A percentile compares a stretch with the other conserved stretches of the same genome.
phyloP scores from a whole-genome alignment of 169 alveolate species.

The Plasmodium adleri region DNA sequence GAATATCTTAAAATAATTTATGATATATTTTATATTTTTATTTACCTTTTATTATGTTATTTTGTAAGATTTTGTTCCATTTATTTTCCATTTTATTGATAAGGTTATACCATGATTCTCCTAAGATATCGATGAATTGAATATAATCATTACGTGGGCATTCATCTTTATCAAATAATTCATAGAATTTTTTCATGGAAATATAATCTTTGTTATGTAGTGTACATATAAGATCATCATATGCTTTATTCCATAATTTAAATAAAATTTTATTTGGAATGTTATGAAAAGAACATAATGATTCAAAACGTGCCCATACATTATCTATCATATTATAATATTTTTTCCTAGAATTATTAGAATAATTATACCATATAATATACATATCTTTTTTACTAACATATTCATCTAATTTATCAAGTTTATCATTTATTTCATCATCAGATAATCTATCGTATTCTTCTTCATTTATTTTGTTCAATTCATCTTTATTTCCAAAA shows the following conservation, averaged over 20 bases:
- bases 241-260: conserved; percentile 13
- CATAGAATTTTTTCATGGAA: conserved; percentile 11
- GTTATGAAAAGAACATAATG: conserved; percentile 11
- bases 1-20: too few relatives aligned
- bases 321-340: conserved; percentile 14
- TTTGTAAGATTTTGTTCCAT: conserved; percentile 5
- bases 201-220: neutral
- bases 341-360: neutral
- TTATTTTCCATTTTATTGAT: neutral
- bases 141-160: conserved; percentile 20
- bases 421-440: neutral
- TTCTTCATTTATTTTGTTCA: conserved; percentile 1
- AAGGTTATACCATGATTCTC: conserved; percentile 1
- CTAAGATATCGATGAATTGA: conserved; percentile 7
- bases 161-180: conserved; percentile 18
- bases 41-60: too few relatives aligned
- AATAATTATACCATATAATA: conserved; percentile 26
- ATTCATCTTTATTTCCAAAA: neutral
- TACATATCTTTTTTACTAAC: conserved; percentile 18
- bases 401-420: conserved; percentile 1
- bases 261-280: neutral
- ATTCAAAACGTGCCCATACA: conserved; percentile 9
- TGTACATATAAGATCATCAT: conserved; percentile 11
- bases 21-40: too few relatives aligned
- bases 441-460: neutral